phyloP scores from a whole-genome alignment of 2,329 filamentous ascomycete genomes.

The Botryotinia globosa region DNA sequence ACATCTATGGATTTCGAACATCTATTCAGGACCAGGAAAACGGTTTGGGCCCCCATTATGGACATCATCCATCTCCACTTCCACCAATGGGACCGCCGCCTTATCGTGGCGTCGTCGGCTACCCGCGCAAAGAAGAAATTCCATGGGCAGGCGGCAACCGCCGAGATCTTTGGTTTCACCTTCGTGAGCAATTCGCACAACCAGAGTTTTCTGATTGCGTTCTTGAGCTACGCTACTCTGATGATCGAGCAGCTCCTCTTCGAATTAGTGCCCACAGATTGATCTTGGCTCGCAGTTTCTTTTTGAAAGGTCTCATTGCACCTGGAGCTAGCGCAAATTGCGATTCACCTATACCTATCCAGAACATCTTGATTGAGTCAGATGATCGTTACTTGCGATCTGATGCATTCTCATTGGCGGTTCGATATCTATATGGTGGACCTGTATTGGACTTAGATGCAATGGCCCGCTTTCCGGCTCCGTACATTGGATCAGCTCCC shows the following conservation, averaged over 20 bases:
- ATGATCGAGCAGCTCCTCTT: conserved; percentile 43
- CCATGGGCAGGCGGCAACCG: conserved; percentile 33
- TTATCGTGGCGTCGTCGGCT: conserved; percentile 19
- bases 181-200: conserved; percentile 43
- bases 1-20: conserved; percentile 60
- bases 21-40: conserved; percentile 47
- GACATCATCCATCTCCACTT: conserved; percentile 43
- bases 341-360: conserved; percentile 34
- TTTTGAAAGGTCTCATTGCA: conserved; percentile 40
- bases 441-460: conserved; percentile 45
- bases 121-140: conserved; percentile 27
- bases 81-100: conserved; percentile 39
- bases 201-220: conserved; percentile 46
- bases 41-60: conserved; percentile 34
- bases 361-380: conserved; percentile 47
- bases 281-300: conserved; percentile 53
- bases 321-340: conserved; percentile 34
- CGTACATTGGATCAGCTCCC: conserved; percentile 34
- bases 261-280: conserved; percentile 54
- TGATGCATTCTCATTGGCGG: conserved; percentile 55
- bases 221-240: conserved; percentile 47
- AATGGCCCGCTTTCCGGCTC: conserved; percentile 21
- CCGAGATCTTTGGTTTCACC: conserved; percentile 43
- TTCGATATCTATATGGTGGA: conserved; percentile 57
- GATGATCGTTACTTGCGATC: conserved; percentile 53